Base-by-base conservation (phyloP, 1,284 basidiomycete genomes). In the Cystobasidium pallidum region DNA sequence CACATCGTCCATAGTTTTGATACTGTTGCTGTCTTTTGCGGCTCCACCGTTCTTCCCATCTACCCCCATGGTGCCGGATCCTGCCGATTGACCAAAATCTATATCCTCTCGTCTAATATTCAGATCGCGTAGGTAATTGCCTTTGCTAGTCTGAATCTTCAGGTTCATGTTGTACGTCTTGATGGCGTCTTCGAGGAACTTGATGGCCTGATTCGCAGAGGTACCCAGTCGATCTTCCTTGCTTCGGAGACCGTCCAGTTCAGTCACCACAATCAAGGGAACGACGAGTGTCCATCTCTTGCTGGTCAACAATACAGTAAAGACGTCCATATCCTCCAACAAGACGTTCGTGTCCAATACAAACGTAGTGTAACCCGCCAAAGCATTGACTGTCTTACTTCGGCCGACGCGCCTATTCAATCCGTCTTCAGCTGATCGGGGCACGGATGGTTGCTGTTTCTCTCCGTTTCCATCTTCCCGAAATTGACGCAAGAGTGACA, bases 281-380 rank as follows among this genome's bases (percentile, higher is more conserved):
- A 99, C 84, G 68, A 99, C 84, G 63, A 96, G 85, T 0, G 91
- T 96, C 93, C 93, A 99, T 51, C 84, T 84, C 34, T 88, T 83
- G 74, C 88, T 88, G 80, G 95, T 90, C 72, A 98, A 85, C 72
- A 98, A 84, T 13, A 88, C 85, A 1, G 86, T 81, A 74, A 98
- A 85, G 74, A 89, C 83, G 0, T 87, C 81, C 4, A 95, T 83
- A 0, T 90, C 90, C 0, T 91, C 90, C 4, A 97, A 85, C 0
- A 97, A 83, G 73, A 97, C 90, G 82, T 98, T 98, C 61, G 94
- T 98, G 82, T 98, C 94, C 77, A 97, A 84, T 6, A 99, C 88
- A 65, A 99, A 88, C 47, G 90, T 85, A 1, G 92, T 93, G 81
- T 94, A 96, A 0, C 94, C 94, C 0, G 92, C 86, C 6, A 91